A percentile compares a stretch with the other conserved stretches of the same genome.
phyloP scores from a whole-genome alignment of 805 yeast species.

The Metschnikowia sp. region DNA sequence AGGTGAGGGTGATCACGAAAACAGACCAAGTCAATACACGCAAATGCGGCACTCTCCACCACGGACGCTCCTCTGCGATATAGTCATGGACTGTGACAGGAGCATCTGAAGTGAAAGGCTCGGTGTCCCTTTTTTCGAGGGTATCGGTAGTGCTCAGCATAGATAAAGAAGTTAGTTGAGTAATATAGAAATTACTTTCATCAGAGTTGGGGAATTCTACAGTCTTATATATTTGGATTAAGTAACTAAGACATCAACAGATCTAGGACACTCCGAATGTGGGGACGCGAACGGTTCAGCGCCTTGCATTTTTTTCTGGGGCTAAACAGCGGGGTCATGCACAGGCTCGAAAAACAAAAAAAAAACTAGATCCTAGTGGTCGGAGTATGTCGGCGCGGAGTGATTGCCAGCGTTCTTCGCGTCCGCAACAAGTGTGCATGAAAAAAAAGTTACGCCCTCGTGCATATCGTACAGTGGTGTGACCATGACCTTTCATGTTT shows the following conservation, averaged over 20 bases:
- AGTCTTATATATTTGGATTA: not conserved
- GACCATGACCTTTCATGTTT: too few species aligned
- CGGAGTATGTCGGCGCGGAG: too few species aligned
- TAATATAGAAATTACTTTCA: not conserved
- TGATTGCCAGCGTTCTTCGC: too few species aligned
- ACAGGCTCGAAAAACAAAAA: too few species aligned
- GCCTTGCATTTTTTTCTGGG: too few species aligned
- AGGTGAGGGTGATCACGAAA: slow-evolving; percentile 41
- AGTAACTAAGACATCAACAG: not conserved
- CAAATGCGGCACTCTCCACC: slow-evolving; percentile 38
- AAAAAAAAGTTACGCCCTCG: too few species aligned
- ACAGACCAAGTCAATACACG: slow-evolving; percentile 34
- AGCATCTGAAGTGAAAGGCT: not conserved
- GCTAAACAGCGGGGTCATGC: too few species aligned
- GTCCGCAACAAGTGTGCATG: too few species aligned
- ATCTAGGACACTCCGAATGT: not conserved
- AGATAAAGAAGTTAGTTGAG: not conserved
- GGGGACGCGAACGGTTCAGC: not conserved
- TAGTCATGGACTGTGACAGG: slow-evolving; percentile 11
- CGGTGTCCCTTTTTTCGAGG: not conserved
- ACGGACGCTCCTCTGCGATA: slow-evolving; percentile 20
- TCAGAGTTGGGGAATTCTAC: not conserved
- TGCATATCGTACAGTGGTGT: too few species aligned
- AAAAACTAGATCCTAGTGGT: too few species aligned
- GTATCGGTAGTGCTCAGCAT: slow-evolving; percentile 6